Evolutionary conservation across 768 basidiomycete genomes (phyloP), one percentile per base, ranked within the genome.

Genomic region (Termitomyces titanicus): DNA sequence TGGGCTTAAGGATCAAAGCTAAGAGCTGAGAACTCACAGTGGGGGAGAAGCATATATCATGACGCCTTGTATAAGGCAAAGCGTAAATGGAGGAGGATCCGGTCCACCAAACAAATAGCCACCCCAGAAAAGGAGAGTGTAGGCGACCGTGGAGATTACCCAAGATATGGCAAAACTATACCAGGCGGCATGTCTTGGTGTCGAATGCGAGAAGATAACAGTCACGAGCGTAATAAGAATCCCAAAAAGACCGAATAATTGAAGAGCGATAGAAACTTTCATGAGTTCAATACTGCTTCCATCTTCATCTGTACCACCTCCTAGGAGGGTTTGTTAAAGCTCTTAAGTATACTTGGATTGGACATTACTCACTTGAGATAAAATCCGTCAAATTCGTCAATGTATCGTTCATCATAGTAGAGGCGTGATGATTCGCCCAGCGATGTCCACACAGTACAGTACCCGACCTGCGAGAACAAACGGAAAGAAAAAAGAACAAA

Each of bases 141-240:
- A 70, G 10, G 69, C 66, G 10, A 65, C 40, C 24, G 64, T 62
- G 17, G 66, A 70, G 3, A 68, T 64, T 9, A 66, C 61, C 69
- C 69, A 70, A 11, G 65, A 65, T 17, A 62, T 59, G 40, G 62
- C 61, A 45, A 70, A 70, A 49, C 64, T 70, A 35, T 63, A 66
- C 69, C 69, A 70, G 12, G 66, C 64, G 45, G 65, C 57, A 18
- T 64, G 65, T n/a, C 69, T 64, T 11, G 57, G 47, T 22, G 58
- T 62, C 15, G 34, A 47, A 47, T 22, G 47, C 15, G 20, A 47
- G 22, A 47, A 34, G 8, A 35, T 35, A 22, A 47, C 47, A 35
- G 47, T 47, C 34, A 11, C 15, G 5, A 47, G 47, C 11, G 34
- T 47, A 4, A 47, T 22, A 20, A 35, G 34, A 5, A 35, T 47